Conservation (phyloP, 257 asterid species). For the Scutellaria galericulata region DNA sequence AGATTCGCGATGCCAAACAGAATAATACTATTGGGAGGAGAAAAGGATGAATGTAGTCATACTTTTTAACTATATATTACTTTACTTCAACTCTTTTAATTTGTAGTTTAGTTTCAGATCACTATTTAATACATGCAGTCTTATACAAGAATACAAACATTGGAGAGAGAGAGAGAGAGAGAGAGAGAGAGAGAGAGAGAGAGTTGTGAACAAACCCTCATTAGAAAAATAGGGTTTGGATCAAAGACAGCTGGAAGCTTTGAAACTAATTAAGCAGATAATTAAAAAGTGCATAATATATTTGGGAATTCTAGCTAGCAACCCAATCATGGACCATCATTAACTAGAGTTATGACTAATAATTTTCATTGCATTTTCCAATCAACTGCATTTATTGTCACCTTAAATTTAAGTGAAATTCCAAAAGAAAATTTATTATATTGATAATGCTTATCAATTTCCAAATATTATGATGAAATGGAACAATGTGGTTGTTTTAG, state of each 20-base stretch:
- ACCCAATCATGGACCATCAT: conserved; percentile 35
- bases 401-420: too few relatives aligned
- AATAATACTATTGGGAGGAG: conserved; percentile 37
- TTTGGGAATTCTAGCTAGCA: conserved; percentile 9
- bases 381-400: conserved; percentile 2
- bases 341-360: not conserved
- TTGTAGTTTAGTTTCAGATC: not conserved
- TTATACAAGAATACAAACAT: not conserved
- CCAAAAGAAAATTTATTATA: too few relatives aligned
- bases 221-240: conserved; percentile 26
- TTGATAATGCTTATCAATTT: too few relatives aligned
- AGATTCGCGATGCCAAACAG: conserved; percentile 45
- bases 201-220: conserved; percentile 7
- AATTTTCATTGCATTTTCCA: not conserved
- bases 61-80: conserved; percentile 9
- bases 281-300: conserved; percentile 9
- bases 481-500: too few relatives aligned
- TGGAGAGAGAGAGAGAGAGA: not conserved
- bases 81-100: conserved; percentile 8
- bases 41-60: conserved; percentile 51
- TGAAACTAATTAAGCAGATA: conserved; percentile 26
- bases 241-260: conserved; percentile 43
- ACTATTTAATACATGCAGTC: not conserved
- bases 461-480: too few relatives aligned
- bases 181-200: conserved; percentile 1